Percentiles rank a stretch among this genome's conserved stretches.
phyloP scores from a whole-genome alignment of 2,329 filamentous ascomycete species.

The Macrophomina phaseolina region DNA sequence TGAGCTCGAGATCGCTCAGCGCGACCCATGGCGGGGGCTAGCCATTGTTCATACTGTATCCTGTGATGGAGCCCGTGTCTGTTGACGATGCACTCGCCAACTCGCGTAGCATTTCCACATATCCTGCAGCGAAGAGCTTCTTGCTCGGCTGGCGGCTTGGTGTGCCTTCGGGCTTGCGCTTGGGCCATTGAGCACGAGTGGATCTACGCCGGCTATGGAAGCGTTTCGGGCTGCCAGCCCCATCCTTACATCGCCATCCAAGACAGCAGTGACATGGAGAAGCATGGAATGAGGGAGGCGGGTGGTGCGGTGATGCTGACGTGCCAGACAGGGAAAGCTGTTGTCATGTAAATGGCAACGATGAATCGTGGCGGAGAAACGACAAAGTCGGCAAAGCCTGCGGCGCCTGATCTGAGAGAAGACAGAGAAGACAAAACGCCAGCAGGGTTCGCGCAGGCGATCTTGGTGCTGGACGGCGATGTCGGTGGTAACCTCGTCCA shows the following conservation, averaged over 20 bases:
- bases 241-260: constrained; percentile 7
- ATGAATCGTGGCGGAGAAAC: too few relatives aligned
- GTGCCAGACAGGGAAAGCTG: background rate
- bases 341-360: background rate
- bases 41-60: background rate
- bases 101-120: background rate
- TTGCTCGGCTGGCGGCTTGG: background rate
- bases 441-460: background rate
- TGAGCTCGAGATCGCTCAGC: constrained; percentile 5
- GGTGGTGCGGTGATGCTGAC: background rate
- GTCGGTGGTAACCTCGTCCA: background rate
- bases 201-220: background rate
- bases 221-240: background rate
- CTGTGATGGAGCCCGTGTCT: background rate
- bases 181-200: too few relatives aligned
- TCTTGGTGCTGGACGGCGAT: background rate
- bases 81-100: background rate
- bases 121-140: background rate
- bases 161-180: background rate
- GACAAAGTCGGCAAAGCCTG: background rate
- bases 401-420: background rate
- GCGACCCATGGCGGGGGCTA: background rate
- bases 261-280: background rate
- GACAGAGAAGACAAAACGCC: constrained; percentile 2
- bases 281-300: background rate